Percentiles rank a stretch among this genome's conserved stretches.
These are phyloP conservation scores for Arxiozyma slooffiae DNA, from an alignment of 1,139 yeast genomes.

Conservation along the genomic window DNA sequence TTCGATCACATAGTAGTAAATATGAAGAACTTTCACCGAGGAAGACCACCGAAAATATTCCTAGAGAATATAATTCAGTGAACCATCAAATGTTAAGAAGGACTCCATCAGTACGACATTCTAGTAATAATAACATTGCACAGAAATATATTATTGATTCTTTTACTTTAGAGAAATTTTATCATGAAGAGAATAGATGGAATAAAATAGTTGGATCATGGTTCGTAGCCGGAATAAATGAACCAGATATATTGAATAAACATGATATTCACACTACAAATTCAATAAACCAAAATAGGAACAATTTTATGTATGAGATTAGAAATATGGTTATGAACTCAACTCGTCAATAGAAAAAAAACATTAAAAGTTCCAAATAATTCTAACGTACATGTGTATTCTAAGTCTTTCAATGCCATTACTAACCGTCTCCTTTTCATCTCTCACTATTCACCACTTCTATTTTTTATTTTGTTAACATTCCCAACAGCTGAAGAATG, in stretches of 20 bases:
- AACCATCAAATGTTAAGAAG: conserved; percentile 2
- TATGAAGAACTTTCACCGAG: not conserved
- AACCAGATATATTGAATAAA: conserved; percentile 4
- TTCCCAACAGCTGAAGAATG: not conserved
- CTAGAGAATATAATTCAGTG: conserved; percentile 19
- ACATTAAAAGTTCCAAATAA: not conserved
- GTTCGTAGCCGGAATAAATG: conserved; percentile 20
- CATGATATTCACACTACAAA: not conserved
- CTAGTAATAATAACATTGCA: conserved; percentile 6
- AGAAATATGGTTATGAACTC: conserved; percentile 31
- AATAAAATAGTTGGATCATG: conserved; percentile 26
- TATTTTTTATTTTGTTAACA: not conserved
- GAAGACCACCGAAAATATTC: conserved; percentile 3
- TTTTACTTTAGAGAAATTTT: conserved; percentile 23
- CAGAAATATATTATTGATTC: conserved; percentile 20
- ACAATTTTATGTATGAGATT: conserved; percentile 28
- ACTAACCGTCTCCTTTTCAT: not conserved
- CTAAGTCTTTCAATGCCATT: not conserved
- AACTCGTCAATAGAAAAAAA: conserved; percentile 12
- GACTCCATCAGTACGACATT: not conserved
- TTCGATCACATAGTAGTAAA: conserved; percentile 15
- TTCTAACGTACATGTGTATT: not conserved
- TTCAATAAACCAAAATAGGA: conserved; percentile 10
- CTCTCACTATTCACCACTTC: not conserved
- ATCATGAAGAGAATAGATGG: conserved; percentile 31